Base-by-base conservation (phyloP, 2,329 filamentous ascomycete genomes). In the Cladophialophora bantiana region DNA sequence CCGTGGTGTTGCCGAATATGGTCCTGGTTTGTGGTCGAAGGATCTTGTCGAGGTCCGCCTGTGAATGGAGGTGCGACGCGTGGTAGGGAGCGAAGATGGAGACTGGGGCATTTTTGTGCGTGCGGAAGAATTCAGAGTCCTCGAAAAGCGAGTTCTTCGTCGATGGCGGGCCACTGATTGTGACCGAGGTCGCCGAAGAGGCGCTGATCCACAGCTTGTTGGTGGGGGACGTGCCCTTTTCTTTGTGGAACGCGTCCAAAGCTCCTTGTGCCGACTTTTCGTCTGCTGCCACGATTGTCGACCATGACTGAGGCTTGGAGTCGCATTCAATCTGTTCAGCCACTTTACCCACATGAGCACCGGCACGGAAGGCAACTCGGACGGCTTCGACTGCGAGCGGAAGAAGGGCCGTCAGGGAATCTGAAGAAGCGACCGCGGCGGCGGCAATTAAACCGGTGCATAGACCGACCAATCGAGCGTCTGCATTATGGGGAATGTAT, bases 21-120 rank as follows among this genome's bases (percentile, higher is more conserved):
- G 75, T 74, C 15, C 70, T 70, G 0, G 77, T 75, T 71, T 74
- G 77, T 4, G 75, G 73, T 36, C 77, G 71, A 34, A 88, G 74
- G 40, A 88, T 85, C 64, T 81, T 80, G 50, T 84, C 80, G 57
- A 86, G 77, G 63, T 87, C 84, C 45, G 78, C 78, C 53, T 82
- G 73, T 66, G 77, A 78, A 73, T 85, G 85, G 7, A 88, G 77
- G 72, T 88, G 86, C 31, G 80, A 76, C 5, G 86, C 86, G 76
- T 88, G 86, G 73, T 87, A 88, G 35, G 86, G 85, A 5, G 84
- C 86, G 70, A 83, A 85, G 18, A 88, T 83, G 6, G 85, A 82
- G 42, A 85, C 86, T 15, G 82, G 79, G 2, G 84, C 80, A 9
- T 82, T 83, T 71, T 85, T 83, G 69, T 81, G 81, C 53, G 81